These are phyloP conservation scores for Rhizopus delemar DNA, from an alignment of 371 early-diverging fungal species.

Conservation along the genomic window DNA sequence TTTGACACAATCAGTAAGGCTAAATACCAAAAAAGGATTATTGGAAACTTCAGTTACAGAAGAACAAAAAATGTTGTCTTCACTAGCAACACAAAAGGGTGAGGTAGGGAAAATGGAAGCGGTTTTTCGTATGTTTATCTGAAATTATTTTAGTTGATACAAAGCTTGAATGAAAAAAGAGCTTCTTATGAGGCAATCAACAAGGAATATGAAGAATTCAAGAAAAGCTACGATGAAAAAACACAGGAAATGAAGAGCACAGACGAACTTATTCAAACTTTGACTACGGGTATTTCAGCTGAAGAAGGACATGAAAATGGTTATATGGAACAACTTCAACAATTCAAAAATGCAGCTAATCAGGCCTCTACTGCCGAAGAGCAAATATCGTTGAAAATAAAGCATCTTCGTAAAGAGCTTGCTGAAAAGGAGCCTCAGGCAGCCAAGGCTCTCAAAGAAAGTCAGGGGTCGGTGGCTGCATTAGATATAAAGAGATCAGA, in stretches of 20 bases:
- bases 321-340: constrained; percentile 89
- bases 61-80: constrained; percentile 58
- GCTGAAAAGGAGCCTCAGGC: constrained; percentile 58
- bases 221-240: constrained; percentile 66
- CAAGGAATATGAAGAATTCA: constrained; percentile 63
- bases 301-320: constrained; percentile 92
- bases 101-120: constrained; percentile 40
- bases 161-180: constrained; percentile 55
- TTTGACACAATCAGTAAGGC: constrained; percentile 74
- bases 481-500: constrained; percentile 50
- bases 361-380: constrained; percentile 67
- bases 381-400: constrained; percentile 72
- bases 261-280: constrained; percentile 87
- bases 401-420: constrained; percentile 65
- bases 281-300: constrained; percentile 90
- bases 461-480: constrained; percentile 44
- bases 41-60: constrained; percentile 74
- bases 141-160: constrained; percentile 45
- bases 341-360: constrained; percentile 60
- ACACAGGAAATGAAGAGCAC: constrained; percentile 65
- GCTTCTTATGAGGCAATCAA: constrained; percentile 46
- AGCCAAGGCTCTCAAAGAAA: constrained; percentile 51
- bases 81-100: constrained; percentile 36
- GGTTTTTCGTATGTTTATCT: neutral
- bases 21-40: constrained; percentile 80